These are phyloP conservation scores for Jasminum sambac DNA, from an alignment of 257 asterid species.

Conservation along the genomic window DNA sequence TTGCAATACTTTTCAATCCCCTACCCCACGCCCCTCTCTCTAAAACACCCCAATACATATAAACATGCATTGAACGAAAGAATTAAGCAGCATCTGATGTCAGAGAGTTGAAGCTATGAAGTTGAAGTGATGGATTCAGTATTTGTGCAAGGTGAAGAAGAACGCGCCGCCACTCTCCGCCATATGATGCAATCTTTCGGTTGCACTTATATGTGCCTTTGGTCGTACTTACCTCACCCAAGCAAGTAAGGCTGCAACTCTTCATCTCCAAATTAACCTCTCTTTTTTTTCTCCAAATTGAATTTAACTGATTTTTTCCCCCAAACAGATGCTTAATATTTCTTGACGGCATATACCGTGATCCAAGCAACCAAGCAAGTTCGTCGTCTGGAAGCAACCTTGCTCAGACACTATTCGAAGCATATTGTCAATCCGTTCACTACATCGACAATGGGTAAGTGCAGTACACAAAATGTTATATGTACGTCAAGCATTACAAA, in stretches of 20 bases:
- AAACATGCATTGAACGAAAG: background rate
- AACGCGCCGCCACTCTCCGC: constrained; percentile 48
- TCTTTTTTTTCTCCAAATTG: no score
- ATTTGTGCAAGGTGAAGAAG: constrained; percentile 53
- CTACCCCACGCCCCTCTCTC: background rate
- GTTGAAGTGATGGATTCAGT: constrained; percentile 44
- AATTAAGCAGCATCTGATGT: background rate
- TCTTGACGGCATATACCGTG: constrained; percentile 50
- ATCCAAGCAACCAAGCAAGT: constrained; percentile 34
- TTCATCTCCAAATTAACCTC: background rate
- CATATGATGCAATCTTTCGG: constrained; percentile 51
- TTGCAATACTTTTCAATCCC: constrained; percentile 43
- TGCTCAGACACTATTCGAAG: constrained; percentile 46
- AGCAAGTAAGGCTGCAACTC: constrained; percentile 62
- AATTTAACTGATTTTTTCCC: background rate
- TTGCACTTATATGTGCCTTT: constrained; percentile 63
- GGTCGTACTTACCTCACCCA: constrained; percentile 54
- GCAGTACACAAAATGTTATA: background rate
- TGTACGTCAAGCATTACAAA: background rate
- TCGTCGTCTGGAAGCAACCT: constrained; percentile 42
- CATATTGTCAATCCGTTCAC: constrained; percentile 39
- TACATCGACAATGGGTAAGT: constrained; percentile 38
- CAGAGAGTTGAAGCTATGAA: background rate
- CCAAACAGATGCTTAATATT: constrained; percentile 45
- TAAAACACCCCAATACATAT: background rate